A percentile compares a stretch with the other conserved stretches of the same genome.
Evolutionary conservation across 1,139 yeast species (phyloP).

Genomic region (Magnusiomyces fungicola): DNA sequence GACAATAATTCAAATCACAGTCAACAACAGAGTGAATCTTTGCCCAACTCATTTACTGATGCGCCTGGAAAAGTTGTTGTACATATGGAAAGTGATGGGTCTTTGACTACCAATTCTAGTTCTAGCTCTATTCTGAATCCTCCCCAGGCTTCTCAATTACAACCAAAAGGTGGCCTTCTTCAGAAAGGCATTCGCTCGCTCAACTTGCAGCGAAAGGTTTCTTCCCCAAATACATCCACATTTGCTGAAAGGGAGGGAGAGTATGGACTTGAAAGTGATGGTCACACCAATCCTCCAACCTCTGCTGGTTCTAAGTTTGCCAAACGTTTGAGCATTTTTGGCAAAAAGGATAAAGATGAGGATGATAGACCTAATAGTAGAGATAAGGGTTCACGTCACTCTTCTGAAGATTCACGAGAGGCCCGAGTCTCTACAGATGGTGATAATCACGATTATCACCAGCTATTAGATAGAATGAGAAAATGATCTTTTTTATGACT

Average conservation of each 20-base stretch:
- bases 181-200: conserved; percentile 30
- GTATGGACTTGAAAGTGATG: conserved; percentile 2
- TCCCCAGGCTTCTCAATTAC: background rate
- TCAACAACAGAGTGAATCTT: too few relatives aligned
- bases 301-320: conserved; percentile 24
- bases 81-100: background rate
- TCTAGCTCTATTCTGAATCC: conserved; percentile 8
- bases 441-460: conserved; percentile 11
- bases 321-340: conserved; percentile 27
- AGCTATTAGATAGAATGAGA: conserved; percentile 5
- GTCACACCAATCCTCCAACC: background rate
- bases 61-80: background rate
- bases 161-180: conserved; percentile 20
- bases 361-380: background rate
- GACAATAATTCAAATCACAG: too few relatives aligned
- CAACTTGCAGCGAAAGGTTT: conserved; percentile 12
- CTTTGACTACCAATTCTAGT: background rate
- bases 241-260: conserved; percentile 8
- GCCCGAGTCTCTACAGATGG: conserved; percentile 14
- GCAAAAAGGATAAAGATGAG: conserved; percentile 17
- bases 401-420: conserved; percentile 14
- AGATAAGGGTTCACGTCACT: too few relatives aligned
- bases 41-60: background rate
- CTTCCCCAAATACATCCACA: conserved; percentile 7
- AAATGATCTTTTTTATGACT: background rate